A percentile compares a stretch with the other conserved stretches of the same genome.
Conservation (phyloP, 2,329 filamentous ascomycete genomes). For the Sarocladium kiliense region DNA sequence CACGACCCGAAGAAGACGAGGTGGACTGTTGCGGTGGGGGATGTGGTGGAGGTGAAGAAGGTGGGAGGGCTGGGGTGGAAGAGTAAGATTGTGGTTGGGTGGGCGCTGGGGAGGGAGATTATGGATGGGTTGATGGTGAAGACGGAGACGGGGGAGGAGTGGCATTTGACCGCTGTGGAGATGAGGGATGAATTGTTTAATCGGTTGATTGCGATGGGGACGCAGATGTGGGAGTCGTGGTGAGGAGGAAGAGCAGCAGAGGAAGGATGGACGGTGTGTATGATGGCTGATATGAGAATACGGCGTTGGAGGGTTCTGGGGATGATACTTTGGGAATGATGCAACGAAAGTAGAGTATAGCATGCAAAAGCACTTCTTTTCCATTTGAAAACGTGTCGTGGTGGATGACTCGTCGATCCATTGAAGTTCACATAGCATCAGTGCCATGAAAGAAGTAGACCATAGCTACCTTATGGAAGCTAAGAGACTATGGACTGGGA, state of each 20-base stretch:
- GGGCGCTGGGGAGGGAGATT: conserved; percentile 69
- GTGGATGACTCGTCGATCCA: too few species aligned
- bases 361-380: not conserved
- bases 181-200: conserved; percentile 78
- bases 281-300: too few species aligned
- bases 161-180: conserved; percentile 65
- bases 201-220: conserved; percentile 67
- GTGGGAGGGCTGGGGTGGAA: conserved; percentile 82
- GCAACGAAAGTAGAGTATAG: not conserved
- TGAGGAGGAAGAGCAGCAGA: conserved; percentile 25
- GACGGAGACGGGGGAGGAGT: conserved; percentile 49
- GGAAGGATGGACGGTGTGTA: not conserved
- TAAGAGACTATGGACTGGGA: too few species aligned
- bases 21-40: conserved; percentile 66
- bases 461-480: too few species aligned
- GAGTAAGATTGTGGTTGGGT: conserved; percentile 74
- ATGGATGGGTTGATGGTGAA: conserved; percentile 68
- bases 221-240: conserved; percentile 80
- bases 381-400: too few species aligned
- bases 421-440: too few species aligned
- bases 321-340: not conserved
- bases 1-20: conserved; percentile 40
- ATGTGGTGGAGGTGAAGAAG: conserved; percentile 72
- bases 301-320: not conserved
- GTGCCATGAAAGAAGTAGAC: too few species aligned